These are phyloP conservation scores for Pittosporum tobira DNA, from an alignment of 129 eudicot genomes.

Conservation along the genomic window DNA sequence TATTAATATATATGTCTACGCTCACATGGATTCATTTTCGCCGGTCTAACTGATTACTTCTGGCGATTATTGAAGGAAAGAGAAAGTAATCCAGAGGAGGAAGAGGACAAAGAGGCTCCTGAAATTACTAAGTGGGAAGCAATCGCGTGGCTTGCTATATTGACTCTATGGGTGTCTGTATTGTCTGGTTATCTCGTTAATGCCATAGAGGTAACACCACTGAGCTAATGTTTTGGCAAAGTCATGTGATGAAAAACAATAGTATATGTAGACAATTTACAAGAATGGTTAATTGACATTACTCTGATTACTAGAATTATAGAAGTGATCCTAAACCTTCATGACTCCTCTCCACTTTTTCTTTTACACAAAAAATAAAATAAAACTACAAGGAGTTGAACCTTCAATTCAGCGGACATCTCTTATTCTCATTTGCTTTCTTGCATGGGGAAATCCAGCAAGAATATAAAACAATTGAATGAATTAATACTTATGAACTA, in stretches of 20 bases:
- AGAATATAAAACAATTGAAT: not conserved
- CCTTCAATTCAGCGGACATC: not conserved
- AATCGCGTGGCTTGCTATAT: slow-evolving; percentile 72
- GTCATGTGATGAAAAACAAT: not conserved
- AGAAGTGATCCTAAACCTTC: no score
- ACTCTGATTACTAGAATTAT: no score
- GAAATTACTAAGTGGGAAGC: slow-evolving; percentile 84
- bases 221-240: not conserved
- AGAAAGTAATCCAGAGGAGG: slow-evolving; percentile 34
- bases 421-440: not conserved
- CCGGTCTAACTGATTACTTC: not conserved
- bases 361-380: no score
- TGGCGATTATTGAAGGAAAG: slow-evolving; percentile 25
- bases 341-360: no score
- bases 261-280: not conserved
- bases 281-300: not conserved
- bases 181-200: slow-evolving; percentile 86
- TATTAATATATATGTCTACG: not conserved
- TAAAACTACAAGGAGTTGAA: no score
- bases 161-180: slow-evolving; percentile 80
- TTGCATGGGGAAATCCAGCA: not conserved
- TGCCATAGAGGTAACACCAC: slow-evolving; percentile 64
- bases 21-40: not conserved
- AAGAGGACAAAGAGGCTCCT: slow-evolving; percentile 62
- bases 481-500: not conserved